Evolutionary conservation across 371 early-diverging fungal genomes (phyloP), one percentile per base, ranked within the genome.

Genomic region (Lichtheimia ramosa): DNA sequence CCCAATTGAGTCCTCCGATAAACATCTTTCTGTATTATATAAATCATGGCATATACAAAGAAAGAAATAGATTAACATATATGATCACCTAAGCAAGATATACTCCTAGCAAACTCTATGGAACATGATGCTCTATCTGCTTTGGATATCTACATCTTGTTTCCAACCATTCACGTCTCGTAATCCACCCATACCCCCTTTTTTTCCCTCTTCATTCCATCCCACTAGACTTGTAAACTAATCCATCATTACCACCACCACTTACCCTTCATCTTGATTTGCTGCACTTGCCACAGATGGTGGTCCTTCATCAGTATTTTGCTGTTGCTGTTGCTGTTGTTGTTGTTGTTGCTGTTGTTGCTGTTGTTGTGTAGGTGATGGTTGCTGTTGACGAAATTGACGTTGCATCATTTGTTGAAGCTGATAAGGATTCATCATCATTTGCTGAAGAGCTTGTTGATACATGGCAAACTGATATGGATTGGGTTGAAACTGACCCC

Each of bases 1-100:
- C 89, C 95, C 95, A 96, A 80, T 92, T 91, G 59, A 96, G 84
- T 52, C 94, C 94, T 61, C 96, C 96, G 65, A 95, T 87, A 82
- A 93, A 96, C 79, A 96, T 80, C 82, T 96, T 94, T 66, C 92
- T 88, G 81, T 65, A 51, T 21, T 48, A 34, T 54, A 50, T 25
- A 61, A 43, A 62, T 28, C 40, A 51, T 27, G 50, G 54, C 48
- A 53, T 13, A 62, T 39, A 43, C 53, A 55, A 49, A 10, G 8
- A 34, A 34, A 62, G 51, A 58, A 42, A 64, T 41, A 57, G 58
- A 59, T 48, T 52, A 48, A 56, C 59, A 50, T 62, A 61, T 63
- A 65, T 64, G 63, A 59, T 52, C 65, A 24, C 64, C 54, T 51
- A 53, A 63, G 64, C 46, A 16, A 34, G 34, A 34, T 6, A 34